phyloP scores from a whole-genome alignment of 148 eudicot species.

The Talinum fruticosum region DNA sequence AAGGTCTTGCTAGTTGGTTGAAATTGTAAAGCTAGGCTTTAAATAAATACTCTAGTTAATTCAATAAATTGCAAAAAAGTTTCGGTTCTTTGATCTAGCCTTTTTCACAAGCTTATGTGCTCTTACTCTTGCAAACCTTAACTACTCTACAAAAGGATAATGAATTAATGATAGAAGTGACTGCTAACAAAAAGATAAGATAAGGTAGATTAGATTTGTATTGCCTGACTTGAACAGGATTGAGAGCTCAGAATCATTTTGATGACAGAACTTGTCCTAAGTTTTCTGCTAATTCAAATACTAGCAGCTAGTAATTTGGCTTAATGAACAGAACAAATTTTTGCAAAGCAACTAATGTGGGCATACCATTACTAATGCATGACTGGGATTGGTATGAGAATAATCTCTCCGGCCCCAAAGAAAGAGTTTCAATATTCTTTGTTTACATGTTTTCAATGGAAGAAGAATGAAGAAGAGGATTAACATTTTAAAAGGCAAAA shows the following conservation, averaged over 20 bases:
- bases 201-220: no score
- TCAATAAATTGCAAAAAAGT: no score
- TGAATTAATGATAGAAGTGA: no score
- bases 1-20: neutral
- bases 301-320: neutral
- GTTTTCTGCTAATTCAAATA: neutral
- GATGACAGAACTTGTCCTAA: neutral
- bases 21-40: neutral
- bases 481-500: neutral
- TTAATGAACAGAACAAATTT: neutral
- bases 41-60: no score
- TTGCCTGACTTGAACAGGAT: no score
- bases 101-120: no score
- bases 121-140: no score
- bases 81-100: no score
- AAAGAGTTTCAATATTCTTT: neutral
- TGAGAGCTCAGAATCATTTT: neutral
- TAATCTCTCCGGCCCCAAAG: neutral
- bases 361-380: neutral
- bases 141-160: no score
- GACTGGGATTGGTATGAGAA: neutral
- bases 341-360: neutral
- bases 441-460: conserved; percentile 1
- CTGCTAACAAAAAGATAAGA: no score
- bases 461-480: neutral